Evolutionary conservation across 208 protist genomes (phyloP).

Genomic region (Leishmania gerbilli): DNA sequence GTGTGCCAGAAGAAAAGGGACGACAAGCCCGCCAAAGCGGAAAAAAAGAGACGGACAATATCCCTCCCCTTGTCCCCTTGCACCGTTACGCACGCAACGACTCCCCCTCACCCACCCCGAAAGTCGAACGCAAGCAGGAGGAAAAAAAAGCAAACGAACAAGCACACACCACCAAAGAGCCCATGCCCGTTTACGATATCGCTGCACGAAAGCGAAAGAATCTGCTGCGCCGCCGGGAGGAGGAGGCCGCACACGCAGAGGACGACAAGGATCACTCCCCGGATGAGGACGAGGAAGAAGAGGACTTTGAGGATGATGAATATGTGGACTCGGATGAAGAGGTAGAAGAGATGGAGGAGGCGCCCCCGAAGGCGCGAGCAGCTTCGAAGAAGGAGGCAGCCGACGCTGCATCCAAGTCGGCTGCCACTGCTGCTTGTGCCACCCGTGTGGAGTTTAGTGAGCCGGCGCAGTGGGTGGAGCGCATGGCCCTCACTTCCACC

Average conservation of each 20-base stretch:
- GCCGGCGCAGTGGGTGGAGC: constrained; percentile 90
- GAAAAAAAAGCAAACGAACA: neutral
- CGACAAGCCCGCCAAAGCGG: neutral
- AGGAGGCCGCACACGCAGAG: constrained; percentile 27
- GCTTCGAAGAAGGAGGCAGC: constrained; percentile 1
- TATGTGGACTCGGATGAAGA: constrained; percentile 26
- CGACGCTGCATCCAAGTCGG: constrained; percentile 9
- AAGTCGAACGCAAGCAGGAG: neutral
- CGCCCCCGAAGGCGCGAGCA: neutral
- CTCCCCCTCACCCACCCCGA: neutral
- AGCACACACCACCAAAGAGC: neutral
- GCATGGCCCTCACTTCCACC: constrained; percentile 90
- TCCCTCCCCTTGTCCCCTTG: neutral
- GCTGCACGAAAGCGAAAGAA: constrained; percentile 59
- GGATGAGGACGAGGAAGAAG: neutral
- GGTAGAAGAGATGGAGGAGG: constrained; percentile 11
- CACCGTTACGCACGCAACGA: neutral
- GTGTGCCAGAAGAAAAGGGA: neutral
- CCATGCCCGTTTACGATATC: constrained; percentile 73
- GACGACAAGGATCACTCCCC: constrained; percentile 18
- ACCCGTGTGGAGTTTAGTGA: constrained; percentile 80
- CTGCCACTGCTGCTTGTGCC: constrained; percentile 14
- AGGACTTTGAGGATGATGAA: constrained; percentile 7
- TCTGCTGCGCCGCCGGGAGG: constrained; percentile 23
- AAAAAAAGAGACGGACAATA: neutral